Conservation (phyloP, 2,329 filamentous ascomycete species). For the Scedosporium minutisporum region DNA sequence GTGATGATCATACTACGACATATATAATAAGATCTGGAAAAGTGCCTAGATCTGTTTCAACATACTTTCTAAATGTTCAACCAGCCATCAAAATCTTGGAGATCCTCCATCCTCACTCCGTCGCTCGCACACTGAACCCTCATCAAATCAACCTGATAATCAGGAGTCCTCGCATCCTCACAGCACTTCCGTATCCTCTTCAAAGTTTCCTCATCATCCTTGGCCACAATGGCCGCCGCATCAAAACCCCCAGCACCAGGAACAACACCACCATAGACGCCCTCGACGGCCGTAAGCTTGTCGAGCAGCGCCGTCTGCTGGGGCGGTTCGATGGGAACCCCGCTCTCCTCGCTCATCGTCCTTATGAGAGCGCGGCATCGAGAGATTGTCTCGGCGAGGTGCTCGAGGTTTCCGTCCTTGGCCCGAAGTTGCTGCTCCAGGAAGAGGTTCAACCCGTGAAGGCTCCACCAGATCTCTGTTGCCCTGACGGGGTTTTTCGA, state of each 20-base stretch:
- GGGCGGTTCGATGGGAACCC: constrained; percentile 79
- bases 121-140: constrained; percentile 64
- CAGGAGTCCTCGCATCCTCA: constrained; percentile 39
- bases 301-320: constrained; percentile 81
- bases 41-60: not conserved
- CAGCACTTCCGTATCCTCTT: constrained; percentile 56
- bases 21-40: not conserved
- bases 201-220: constrained; percentile 61
- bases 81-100: constrained; percentile 35
- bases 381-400: constrained; percentile 33
- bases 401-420: constrained; percentile 62
- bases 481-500: constrained; percentile 54
- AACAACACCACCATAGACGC: constrained; percentile 84
- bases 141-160: constrained; percentile 57
- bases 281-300: constrained; percentile 58
- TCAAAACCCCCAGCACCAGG: constrained; percentile 93
- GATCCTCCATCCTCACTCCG: constrained; percentile 43
- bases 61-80: not conserved
- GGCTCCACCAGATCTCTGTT: constrained; percentile 53
- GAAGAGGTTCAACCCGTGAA: constrained; percentile 43
- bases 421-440: constrained; percentile 5
- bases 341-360: constrained; percentile 63
- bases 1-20: too few relatives aligned
- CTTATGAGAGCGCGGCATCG: constrained; percentile 54
- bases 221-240: constrained; percentile 71